Base-by-base conservation (phyloP, 148 eudicot genomes). In the Camellia granthamiana region DNA sequence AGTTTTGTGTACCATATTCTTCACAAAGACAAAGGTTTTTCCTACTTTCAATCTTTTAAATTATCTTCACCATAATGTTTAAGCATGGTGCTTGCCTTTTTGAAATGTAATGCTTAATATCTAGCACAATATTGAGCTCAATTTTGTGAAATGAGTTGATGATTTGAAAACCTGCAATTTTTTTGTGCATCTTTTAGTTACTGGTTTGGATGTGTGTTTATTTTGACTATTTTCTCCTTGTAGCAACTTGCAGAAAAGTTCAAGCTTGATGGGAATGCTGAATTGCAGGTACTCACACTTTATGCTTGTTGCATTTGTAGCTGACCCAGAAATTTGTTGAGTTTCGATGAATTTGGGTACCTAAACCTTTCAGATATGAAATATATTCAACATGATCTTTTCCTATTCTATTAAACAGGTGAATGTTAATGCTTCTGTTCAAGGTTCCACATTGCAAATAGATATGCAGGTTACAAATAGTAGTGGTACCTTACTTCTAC, bases 261-360 rank as follows among this genome's bases (percentile, higher is more conserved):
- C 90, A 90, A 81, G 72, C 94, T 95, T 42, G 95, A 86, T 77
- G 90, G 89, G 74, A 88, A 89, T 78, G 84, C 86, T 78, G 97
- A 93, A 82, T 85, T 95, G 82, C 98, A 90, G 97, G 98, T 95
- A 88, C 81, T 7, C 63, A 77, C 18, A 23, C 18, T 4, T 44
- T 77, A 69, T 13, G 63, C 10, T 56, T 47, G 69, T 69, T 21
- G 38, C 46, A 9, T 56, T 67, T 74, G 13, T 58, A 59, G 72
- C 59, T 19, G 46, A 77, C 18, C 38, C 12, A 30, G n/a, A n/a
- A 43, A n/a, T 74, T 55, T 47, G 54, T 62, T 30, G 38, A 30
- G 38, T 30, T 30, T 30, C 1, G 38, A 30, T 30, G 38, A 30
- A 30, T 30, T 30, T 30, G 38, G 38, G 49, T 18, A 49, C 9